phyloP scores from a whole-genome alignment of 2,329 filamentous ascomycete species.

The Scedosporium boydii region DNA sequence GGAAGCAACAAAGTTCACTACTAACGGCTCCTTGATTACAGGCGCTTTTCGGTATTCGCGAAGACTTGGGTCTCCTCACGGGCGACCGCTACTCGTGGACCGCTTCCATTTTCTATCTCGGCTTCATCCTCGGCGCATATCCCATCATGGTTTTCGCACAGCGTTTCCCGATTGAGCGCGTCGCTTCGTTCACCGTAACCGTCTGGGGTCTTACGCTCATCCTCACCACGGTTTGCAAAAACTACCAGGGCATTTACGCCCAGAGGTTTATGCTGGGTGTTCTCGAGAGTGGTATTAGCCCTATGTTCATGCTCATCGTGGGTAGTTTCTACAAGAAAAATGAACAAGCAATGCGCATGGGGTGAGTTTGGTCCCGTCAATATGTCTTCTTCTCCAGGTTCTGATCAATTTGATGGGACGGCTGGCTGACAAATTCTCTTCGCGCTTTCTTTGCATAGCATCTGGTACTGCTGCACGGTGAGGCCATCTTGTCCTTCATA shows the following conservation, averaged over 20 bases:
- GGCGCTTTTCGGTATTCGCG: constrained; percentile 28
- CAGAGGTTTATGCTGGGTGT: constrained; percentile 35
- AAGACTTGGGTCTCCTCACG: constrained; percentile 23
- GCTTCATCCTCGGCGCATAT: constrained; percentile 25
- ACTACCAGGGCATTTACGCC: constrained; percentile 30
- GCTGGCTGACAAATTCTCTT: neutral
- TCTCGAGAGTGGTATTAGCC: constrained; percentile 37
- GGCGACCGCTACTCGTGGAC: constrained; percentile 27
- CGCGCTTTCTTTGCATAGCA: neutral
- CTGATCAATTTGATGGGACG: neutral
- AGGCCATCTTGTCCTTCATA: too few species aligned
- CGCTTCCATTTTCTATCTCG: constrained; percentile 29
- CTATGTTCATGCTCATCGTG: constrained; percentile 41
- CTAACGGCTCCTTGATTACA: neutral
- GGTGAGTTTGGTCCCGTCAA: neutral
- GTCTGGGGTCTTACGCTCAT: constrained; percentile 27
- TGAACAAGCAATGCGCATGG: constrained; percentile 8
- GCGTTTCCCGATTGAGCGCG: constrained; percentile 10
- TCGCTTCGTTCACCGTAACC: constrained; percentile 7
- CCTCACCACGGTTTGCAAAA: constrained; percentile 28
- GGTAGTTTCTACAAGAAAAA: constrained; percentile 5
- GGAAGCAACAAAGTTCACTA: neutral
- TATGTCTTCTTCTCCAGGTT: neutral
- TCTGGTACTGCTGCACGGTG: constrained; percentile 8
- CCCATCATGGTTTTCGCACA: constrained; percentile 23